phyloP scores from a whole-genome alignment of 176 grass and related monocot genomes.

The Bonia amplexicaulis region DNA sequence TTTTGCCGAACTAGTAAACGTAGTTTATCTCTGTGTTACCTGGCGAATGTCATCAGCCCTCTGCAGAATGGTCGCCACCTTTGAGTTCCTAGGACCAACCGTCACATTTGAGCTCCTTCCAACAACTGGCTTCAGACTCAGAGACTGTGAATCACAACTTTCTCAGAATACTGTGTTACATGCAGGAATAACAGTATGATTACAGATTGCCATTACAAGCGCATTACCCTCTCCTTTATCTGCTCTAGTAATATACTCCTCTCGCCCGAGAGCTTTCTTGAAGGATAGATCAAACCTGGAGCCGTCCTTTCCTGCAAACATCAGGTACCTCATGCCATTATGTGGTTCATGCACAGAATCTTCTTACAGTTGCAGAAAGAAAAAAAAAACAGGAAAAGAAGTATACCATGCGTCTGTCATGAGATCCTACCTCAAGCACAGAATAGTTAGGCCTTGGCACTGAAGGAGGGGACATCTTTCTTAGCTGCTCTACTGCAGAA shows the following conservation, averaged over 20 bases:
- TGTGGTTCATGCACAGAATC: background rate
- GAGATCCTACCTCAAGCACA: constrained; percentile 36
- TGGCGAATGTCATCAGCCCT: constrained; percentile 62
- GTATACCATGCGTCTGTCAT: constrained; percentile 38
- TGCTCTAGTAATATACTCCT: constrained; percentile 44
- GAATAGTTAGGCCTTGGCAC: constrained; percentile 35
- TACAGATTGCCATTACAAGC: background rate
- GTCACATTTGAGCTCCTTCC: constrained; percentile 25
- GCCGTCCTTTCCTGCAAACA: constrained; percentile 49
- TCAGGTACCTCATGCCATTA: background rate
- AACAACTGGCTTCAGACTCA: constrained; percentile 38
- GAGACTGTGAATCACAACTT: constrained; percentile 32
- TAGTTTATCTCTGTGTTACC: constrained; percentile 14
- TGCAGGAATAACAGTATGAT: background rate
- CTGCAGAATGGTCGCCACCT: constrained; percentile 51
- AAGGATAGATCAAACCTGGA: constrained; percentile 38
- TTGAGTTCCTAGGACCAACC: constrained; percentile 37
- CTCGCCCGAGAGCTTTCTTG: constrained; percentile 30
- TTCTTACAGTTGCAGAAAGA: background rate
- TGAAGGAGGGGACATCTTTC: constrained; percentile 9
- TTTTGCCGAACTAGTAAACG: background rate
- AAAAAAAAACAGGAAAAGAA: background rate
- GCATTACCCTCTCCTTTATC: constrained; percentile 45
- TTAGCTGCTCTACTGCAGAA: constrained; percentile 23
- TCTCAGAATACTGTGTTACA: background rate